phyloP scores from a whole-genome alignment of 164 flowering plant species.

The Magnolia sinica region DNA sequence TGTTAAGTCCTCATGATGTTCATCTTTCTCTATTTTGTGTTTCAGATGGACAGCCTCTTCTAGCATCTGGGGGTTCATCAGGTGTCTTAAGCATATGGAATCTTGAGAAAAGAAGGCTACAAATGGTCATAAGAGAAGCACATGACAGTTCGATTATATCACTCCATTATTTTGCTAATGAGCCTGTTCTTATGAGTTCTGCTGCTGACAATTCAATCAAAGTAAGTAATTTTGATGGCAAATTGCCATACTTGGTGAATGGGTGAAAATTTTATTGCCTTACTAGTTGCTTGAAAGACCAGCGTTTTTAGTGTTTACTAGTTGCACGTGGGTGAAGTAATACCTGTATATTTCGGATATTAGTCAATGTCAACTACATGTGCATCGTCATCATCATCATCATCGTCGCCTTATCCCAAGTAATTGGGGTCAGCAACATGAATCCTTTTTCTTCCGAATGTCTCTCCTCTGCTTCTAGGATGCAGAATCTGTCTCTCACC shows the following conservation, averaged over 20 bases:
- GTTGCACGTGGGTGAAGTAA: too few species aligned
- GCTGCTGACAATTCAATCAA: constrained; percentile 89
- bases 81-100: constrained; percentile 98
- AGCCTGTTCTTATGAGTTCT: constrained; percentile 96
- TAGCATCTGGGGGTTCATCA: constrained; percentile 97
- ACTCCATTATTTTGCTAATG: constrained; percentile 86
- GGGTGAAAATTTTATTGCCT: neutral
- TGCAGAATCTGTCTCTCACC: too few species aligned
- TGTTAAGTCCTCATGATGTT: neutral
- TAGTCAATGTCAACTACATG: too few species aligned
- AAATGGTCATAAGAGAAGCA: constrained; percentile 82
- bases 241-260: neutral
- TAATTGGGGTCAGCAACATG: too few species aligned
- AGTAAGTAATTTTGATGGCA: constrained; percentile 30
- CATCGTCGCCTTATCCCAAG: too few species aligned
- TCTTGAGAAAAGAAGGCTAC: constrained; percentile 89
- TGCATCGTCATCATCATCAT: too few species aligned
- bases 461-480: too few species aligned
- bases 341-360: too few species aligned
- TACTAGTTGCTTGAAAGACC: neutral
- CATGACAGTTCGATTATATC: constrained; percentile 82
- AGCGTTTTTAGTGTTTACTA: too few species aligned
- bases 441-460: too few species aligned
- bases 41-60: constrained; percentile 88
- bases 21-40: neutral